A percentile compares a stretch with the other conserved stretches of the same genome.
Evolutionary conservation across 768 basidiomycete genomes (phyloP).

Genomic region (Mycena olivaceomarginata): DNA sequence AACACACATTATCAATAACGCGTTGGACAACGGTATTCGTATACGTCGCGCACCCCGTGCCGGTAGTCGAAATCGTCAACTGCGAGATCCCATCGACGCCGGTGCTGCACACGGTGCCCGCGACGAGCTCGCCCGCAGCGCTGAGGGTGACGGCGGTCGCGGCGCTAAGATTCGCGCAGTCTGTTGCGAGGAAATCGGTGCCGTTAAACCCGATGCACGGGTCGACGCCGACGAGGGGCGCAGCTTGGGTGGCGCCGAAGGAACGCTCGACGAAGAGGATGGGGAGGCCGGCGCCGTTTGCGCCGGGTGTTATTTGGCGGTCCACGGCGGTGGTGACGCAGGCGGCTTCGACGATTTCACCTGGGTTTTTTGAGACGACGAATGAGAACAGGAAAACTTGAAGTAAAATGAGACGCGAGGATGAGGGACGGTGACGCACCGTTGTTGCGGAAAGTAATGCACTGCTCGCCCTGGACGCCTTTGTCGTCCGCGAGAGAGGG

Average conservation of each 20-base stretch:
- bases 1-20: neutral
- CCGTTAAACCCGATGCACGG: slow-evolving; percentile 22
- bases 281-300: slow-evolving; percentile 8
- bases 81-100: slow-evolving; percentile 16
- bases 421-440: no score
- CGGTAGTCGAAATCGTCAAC: slow-evolving; percentile 5
- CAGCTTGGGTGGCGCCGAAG: slow-evolving; percentile 10
- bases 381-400: no score
- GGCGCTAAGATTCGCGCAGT: slow-evolving; percentile 4
- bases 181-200: slow-evolving; percentile 10
- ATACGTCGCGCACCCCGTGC: slow-evolving; percentile 2
- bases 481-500: slow-evolving; percentile 13
- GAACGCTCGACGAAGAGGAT: slow-evolving; percentile 21
- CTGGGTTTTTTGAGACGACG: neutral
- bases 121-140: slow-evolving; percentile 16
- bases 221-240: slow-evolving; percentile 5
- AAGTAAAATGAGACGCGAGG: no score
- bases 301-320: slow-evolving; percentile 7
- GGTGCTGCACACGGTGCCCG: slow-evolving; percentile 15
- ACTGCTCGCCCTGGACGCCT: neutral
- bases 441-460: slow-evolving; percentile 24
- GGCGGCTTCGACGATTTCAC: slow-evolving; percentile 29
- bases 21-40: neutral
- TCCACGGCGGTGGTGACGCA: slow-evolving; percentile 20
- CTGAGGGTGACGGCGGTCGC: slow-evolving; percentile 7